Conservation (phyloP, 2,329 filamentous ascomycete species). For the Colletotrichum sp. region DNA sequence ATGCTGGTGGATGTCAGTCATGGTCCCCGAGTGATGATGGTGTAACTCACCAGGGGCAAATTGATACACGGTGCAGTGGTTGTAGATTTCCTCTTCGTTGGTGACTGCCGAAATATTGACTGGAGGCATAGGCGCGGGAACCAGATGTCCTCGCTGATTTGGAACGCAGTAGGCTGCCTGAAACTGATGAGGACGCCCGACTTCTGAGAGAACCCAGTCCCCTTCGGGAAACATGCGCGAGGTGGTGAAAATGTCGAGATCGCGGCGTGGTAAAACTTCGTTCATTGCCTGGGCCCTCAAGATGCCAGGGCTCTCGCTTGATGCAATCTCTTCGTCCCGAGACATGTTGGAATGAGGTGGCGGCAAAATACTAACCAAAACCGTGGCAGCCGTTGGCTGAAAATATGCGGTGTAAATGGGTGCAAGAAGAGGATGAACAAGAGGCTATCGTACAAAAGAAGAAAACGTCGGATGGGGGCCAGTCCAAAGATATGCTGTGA, state of each 20-base stretch:
- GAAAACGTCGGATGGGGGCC: background rate
- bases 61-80: slow-evolving; percentile 18
- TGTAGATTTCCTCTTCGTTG: slow-evolving; percentile 10
- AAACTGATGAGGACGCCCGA: slow-evolving; percentile 5
- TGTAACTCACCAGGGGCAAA: slow-evolving; percentile 3
- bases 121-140: slow-evolving; percentile 10
- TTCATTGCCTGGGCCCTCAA: slow-evolving; percentile 12
- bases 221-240: background rate
- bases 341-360: background rate
- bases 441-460: background rate
- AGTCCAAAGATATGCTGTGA: background rate
- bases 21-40: background rate
- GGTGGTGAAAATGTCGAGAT: background rate
- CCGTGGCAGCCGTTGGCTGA: background rate
- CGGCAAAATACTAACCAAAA: background rate
- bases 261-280: slow-evolving; percentile 8
- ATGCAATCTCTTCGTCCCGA: background rate
- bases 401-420: background rate
- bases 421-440: background rate
- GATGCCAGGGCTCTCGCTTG: background rate
- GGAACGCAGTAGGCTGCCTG: slow-evolving; percentile 11
- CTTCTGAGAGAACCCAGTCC: slow-evolving; percentile 8
- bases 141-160: slow-evolving; percentile 5
- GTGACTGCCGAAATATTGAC: slow-evolving; percentile 11
- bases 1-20: background rate